Conservation (phyloP, 2,329 filamentous ascomycete genomes). For the Dendrostoma leiphaemia region DNA sequence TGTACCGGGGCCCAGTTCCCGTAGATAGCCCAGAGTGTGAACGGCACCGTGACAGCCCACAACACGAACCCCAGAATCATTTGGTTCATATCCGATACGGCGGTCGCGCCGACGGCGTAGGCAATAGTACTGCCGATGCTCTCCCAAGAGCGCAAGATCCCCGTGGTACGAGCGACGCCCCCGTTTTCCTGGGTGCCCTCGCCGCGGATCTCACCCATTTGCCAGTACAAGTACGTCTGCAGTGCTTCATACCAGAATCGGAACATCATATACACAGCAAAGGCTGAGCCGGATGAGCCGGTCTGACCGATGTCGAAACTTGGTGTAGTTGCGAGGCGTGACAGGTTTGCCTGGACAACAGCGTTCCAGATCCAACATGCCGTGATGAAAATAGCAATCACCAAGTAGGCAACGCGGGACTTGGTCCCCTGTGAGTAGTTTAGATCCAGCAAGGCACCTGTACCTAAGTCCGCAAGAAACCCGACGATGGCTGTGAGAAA, state of each 20-base stretch:
- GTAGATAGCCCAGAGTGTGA: conserved; percentile 2
- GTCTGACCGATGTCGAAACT: conserved; percentile 9
- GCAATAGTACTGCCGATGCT: conserved; percentile 31
- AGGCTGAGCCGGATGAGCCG: conserved; percentile 9
- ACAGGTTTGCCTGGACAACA: conserved; percentile 6
- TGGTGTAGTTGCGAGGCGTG: conserved; percentile 4
- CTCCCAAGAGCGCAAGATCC: conserved; percentile 31
- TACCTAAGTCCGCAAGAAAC: conserved; percentile 21
- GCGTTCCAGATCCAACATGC: conserved; percentile 14
- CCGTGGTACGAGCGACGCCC: conserved; percentile 29
- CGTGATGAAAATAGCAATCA: conserved; percentile 4
- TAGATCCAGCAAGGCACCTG: conserved; percentile 4
- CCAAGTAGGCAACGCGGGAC: conserved; percentile 4
- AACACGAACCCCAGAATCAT: conserved; percentile 30
- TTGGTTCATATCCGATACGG: conserved; percentile 28
- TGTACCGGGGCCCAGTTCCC: conserved; percentile 4
- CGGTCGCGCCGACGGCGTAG: conserved; percentile 30
- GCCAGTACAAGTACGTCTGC: conserved; percentile 25
- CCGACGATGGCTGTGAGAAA: conserved; percentile 36
- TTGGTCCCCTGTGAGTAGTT: background rate
- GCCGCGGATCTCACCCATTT: conserved; percentile 24
- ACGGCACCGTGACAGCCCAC: conserved; percentile 27
- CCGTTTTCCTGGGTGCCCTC: conserved; percentile 27
- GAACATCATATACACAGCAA: conserved; percentile 24
- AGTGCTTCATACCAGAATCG: conserved; percentile 25